Evolutionary conservation across 192 early-diverging fungal species (phyloP), one percentile per base, ranked within the genome.

Genomic region (Entomortierella parvispora): DNA sequence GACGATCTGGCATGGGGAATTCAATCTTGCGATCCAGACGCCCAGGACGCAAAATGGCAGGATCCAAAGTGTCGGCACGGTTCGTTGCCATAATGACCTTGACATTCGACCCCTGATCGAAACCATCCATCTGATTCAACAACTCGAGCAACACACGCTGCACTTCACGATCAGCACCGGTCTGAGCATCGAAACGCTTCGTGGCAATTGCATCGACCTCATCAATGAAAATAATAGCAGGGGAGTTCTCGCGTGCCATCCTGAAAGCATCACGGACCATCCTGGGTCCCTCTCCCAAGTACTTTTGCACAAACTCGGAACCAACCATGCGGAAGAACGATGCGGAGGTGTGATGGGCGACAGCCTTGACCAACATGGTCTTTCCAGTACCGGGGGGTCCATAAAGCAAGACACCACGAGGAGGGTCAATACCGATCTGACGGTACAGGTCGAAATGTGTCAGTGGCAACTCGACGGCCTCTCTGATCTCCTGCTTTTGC

Each of bases 21-120:
- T 99, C 97, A 70, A 99, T 98, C 80, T 99, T 99, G 65, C 97
- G 88, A 71, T 99, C 97, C 68, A 99, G 80, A 67, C 97, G 93
- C 40, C 96, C 97, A 18, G 97, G 97, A 69, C 97, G 93, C 62
- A 99, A 81, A 62, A 99, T 90, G 6, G 96, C 96, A 34, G 97
- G 97, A 82, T 99, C 97, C 28, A 99, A 81, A 3, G 96, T 96
- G 62, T 99, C 97, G 33, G 95, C 95, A 65, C 96, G 92, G 83
- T 99, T 99, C 22, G 96, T 99, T 1, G 97, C 97, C 97, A 99
- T 98, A 58, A 99, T 99, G 25, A 98, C 97, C 86, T 99, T 99
- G 69, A 99, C 95, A 80, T 98, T 97, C 12, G 93, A 93, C 15
- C 95, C 94, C 76, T 96, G 95, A 77, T 99, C 98, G 72, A 99